phyloP scores from a whole-genome alignment of 1,284 basidiomycete species.

The Apiotrichum gamsii region DNA sequence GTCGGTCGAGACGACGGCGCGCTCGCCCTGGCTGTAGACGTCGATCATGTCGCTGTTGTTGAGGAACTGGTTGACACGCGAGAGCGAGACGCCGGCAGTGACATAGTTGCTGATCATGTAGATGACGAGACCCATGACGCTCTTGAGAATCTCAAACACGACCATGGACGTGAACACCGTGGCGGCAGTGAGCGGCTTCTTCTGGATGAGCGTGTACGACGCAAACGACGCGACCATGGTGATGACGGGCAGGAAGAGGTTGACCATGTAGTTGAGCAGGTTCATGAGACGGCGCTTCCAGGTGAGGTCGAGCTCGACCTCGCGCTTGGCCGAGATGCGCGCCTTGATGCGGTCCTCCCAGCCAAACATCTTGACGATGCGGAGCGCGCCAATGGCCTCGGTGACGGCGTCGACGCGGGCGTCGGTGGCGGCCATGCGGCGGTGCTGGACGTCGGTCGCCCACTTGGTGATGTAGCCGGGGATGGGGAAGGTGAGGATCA shows the following conservation, averaged over 20 bases:
- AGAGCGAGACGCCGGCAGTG: slow-evolving; percentile 51
- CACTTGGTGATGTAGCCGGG: slow-evolving; percentile 47
- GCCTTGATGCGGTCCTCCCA: slow-evolving; percentile 58
- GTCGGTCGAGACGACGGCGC: slow-evolving; percentile 19
- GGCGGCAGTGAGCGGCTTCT: slow-evolving; percentile 48
- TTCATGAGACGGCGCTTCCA: slow-evolving; percentile 38
- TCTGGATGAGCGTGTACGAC: slow-evolving; percentile 54
- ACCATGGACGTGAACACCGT: slow-evolving; percentile 46
- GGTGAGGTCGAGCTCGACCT: slow-evolving; percentile 54
- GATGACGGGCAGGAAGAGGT: slow-evolving; percentile 58
- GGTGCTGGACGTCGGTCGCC: slow-evolving; percentile 33
- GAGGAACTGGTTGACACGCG: slow-evolving; percentile 52
- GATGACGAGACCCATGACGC: slow-evolving; percentile 25
- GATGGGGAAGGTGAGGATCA: slow-evolving; percentile 53
- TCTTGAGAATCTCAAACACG: slow-evolving; percentile 44
- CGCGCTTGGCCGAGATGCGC: slow-evolving; percentile 53
- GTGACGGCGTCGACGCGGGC: slow-evolving; percentile 53
- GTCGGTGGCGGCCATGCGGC: slow-evolving; percentile 50
- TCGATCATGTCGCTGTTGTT: slow-evolving; percentile 56
- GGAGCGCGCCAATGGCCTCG: slow-evolving; percentile 43
- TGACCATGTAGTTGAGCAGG: slow-evolving; percentile 40
- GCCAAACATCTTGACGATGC: slow-evolving; percentile 65
- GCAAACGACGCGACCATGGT: slow-evolving; percentile 64
- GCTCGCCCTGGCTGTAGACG: slow-evolving; percentile 39
- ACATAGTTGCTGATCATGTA: slow-evolving; percentile 38